phyloP scores from a whole-genome alignment of 192 early-diverging fungal species.

The Coemansia sp. region DNA sequence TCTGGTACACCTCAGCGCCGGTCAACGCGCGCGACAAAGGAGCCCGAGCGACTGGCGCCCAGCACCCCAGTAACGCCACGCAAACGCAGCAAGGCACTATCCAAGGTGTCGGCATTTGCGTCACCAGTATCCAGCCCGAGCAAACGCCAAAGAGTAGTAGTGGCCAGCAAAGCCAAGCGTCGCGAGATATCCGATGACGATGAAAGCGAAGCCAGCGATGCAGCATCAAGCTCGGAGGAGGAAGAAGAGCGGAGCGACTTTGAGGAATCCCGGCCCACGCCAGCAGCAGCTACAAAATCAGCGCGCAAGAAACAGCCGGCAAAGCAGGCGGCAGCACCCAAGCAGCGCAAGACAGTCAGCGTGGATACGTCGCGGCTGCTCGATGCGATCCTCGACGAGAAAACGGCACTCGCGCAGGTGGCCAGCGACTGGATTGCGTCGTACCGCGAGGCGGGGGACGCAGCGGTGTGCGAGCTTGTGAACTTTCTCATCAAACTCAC shows the following conservation, averaged over 20 bases:
- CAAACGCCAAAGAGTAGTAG: constrained; percentile 28
- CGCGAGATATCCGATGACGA: neutral
- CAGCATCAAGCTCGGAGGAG: neutral
- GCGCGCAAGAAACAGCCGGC: constrained; percentile 3
- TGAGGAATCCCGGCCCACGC: constrained; percentile 13
- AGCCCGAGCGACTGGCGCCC: constrained; percentile 32
- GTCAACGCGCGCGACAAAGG: constrained; percentile 36
- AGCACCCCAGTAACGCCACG: constrained; percentile 23
- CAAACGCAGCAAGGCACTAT: constrained; percentile 25
- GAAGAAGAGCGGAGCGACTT: constrained; percentile 34
- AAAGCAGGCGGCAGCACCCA: neutral
- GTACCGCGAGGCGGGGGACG: constrained; percentile 57
- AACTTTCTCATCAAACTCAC: constrained; percentile 66
- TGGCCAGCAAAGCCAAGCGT: constrained; percentile 6
- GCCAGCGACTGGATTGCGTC: constrained; percentile 71
- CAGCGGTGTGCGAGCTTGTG: constrained; percentile 67
- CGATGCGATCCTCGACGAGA: constrained; percentile 52
- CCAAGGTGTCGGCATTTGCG: constrained; percentile 20
- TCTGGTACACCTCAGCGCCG: constrained; percentile 36
- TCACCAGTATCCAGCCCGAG: constrained; percentile 7
- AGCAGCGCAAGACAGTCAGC: neutral
- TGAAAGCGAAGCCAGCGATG: too few species aligned
- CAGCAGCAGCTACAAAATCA: constrained; percentile 19
- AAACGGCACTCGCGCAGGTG: constrained; percentile 59
- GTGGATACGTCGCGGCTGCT: constrained; percentile 20